Evolutionary conservation across 805 yeast species (phyloP).

Genomic region (Candida pini): DNA sequence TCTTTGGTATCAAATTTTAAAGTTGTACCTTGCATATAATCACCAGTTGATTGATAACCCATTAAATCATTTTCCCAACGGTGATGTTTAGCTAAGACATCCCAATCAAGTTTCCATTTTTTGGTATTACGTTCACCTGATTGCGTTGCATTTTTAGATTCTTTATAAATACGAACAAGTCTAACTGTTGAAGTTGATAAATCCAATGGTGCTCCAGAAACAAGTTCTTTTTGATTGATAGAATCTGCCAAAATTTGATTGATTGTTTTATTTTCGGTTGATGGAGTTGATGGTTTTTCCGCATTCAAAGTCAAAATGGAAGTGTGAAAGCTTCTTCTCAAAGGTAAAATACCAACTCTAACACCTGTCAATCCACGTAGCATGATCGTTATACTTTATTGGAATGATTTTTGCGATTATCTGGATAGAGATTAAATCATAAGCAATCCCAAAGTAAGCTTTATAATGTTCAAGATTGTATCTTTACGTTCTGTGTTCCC

Average conservation of each 20-base stretch:
- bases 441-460: too few relatives aligned
- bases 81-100: conserved; percentile 66
- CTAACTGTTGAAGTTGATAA: conserved; percentile 44
- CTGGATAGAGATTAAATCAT: too few relatives aligned
- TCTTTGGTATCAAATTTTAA: conserved; percentile 71
- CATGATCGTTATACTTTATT: too few relatives aligned
- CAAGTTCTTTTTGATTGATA: conserved; percentile 41
- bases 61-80: conserved; percentile 88
- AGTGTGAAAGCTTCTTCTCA: conserved; percentile 1
- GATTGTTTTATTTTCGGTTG: neutral
- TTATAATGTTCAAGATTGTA: too few relatives aligned
- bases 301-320: neutral
- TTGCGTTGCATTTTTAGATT: conserved; percentile 78
- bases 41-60: conserved; percentile 78
- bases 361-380: neutral
- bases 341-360: conserved; percentile 3
- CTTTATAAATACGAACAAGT: conserved; percentile 71
- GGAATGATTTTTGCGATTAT: too few relatives aligned
- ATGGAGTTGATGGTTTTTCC: neutral
- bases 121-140: conserved; percentile 51
- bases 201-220: conserved; percentile 76
- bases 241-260: conserved; percentile 7
- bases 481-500: too few relatives aligned
- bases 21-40: conserved; percentile 75
- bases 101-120: conserved; percentile 81